These are phyloP conservation scores for Mycena sp. DNA, from an alignment of 1,284 basidiomycete species.

Conservation along the genomic window DNA sequence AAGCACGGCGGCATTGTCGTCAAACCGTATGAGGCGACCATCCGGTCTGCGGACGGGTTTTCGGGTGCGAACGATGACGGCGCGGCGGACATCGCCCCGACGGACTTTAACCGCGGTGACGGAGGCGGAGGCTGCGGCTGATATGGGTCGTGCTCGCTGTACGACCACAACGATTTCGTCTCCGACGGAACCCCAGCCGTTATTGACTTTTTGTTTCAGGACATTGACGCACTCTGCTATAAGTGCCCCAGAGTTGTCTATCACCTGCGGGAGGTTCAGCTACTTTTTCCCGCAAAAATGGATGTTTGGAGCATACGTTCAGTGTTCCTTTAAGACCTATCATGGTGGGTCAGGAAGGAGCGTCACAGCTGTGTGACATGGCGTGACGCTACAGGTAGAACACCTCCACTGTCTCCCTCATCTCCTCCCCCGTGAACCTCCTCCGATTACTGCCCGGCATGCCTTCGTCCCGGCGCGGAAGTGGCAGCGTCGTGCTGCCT, in stretches of 20 bases:
- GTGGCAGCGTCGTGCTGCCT: constrained; percentile 76
- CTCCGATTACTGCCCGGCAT: no score
- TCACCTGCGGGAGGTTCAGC: constrained; percentile 65
- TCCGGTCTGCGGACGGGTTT: constrained; percentile 88
- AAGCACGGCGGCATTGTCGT: constrained; percentile 97
- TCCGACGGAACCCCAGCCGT: constrained; percentile 84
- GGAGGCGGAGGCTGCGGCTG: constrained; percentile 66
- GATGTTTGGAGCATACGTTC: constrained; percentile 62
- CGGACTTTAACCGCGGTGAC: constrained; percentile 85
- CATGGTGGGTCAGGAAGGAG: constrained; percentile 56
- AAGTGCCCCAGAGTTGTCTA: constrained; percentile 98
- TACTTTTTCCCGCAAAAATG: background rate
- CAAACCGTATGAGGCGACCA: constrained; percentile 89
- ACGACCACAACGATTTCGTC: constrained; percentile 99
- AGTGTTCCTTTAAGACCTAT: constrained; percentile 93
- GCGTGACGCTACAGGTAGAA: no score
- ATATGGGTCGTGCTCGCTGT: constrained; percentile 89
- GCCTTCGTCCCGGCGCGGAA: constrained; percentile 77
- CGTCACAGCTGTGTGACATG: no score
- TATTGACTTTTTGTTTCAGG: constrained; percentile 93
- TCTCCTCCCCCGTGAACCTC: no score
- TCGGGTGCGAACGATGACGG: constrained; percentile 93
- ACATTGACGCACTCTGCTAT: constrained; percentile 98
- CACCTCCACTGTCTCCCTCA: no score
- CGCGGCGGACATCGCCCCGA: constrained; percentile 92